Percentiles rank a stretch among this genome's conserved stretches.
These are phyloP conservation scores for Tetradesmus lagerheimii DNA, from an alignment of 139 green algal species.

Conservation along the genomic window DNA sequence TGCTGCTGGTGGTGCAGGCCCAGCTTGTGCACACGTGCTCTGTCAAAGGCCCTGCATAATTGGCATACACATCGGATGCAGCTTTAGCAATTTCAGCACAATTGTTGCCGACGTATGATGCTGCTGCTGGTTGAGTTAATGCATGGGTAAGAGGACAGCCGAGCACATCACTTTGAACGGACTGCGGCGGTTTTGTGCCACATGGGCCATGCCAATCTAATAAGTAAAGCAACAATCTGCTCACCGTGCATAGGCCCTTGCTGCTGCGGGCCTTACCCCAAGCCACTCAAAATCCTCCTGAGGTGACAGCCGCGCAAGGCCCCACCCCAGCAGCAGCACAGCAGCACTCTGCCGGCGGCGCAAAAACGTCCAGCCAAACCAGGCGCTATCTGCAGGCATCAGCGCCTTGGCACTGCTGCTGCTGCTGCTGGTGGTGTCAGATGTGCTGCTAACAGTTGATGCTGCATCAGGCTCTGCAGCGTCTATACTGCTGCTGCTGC, in stretches of 20 bases:
- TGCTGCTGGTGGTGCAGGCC: neutral
- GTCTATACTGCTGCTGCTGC: neutral
- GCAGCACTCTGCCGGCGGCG: neutral
- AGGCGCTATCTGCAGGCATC: neutral
- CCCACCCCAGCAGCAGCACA: constrained; percentile 24
- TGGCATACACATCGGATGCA: neutral
- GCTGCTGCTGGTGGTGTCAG: no score
- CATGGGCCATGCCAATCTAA: no score
- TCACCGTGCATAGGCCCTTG: neutral
- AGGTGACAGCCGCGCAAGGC: neutral
- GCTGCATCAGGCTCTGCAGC: neutral
- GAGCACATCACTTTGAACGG: no score
- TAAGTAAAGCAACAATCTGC: neutral
- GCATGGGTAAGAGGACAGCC: no score
- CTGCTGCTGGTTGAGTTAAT: no score
- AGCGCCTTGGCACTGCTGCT: neutral
- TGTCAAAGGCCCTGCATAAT: neutral
- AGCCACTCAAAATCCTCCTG: constrained; percentile 37
- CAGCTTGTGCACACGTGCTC: neutral
- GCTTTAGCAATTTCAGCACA: no score
- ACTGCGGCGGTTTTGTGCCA: no score
- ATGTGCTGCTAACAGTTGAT: no score
- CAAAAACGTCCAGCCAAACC: neutral
- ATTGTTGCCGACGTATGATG: no score
- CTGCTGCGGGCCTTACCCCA: neutral